A percentile compares a stretch with the other conserved stretches of the same genome.
Evolutionary conservation across 345 rosid species (phyloP).

Genomic region (Eucalyptus polyanthemos): DNA sequence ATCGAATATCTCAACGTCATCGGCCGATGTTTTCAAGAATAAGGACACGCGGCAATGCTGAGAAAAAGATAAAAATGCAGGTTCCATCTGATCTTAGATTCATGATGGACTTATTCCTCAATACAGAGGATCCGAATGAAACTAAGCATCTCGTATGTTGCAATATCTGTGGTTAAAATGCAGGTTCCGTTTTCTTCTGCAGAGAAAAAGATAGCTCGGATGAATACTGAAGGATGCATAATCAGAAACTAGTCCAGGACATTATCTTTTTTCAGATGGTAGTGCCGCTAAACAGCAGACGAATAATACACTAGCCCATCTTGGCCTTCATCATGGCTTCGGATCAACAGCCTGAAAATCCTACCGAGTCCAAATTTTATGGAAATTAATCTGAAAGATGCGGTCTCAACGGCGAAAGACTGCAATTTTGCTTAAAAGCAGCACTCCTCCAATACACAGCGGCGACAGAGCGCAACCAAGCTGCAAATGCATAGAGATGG

Average conservation of each 20-base stretch:
- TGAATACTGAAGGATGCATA: not conserved
- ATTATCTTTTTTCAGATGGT: not conserved
- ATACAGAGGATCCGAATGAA: not conserved
- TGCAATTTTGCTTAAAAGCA: not conserved
- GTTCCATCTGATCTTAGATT: not conserved
- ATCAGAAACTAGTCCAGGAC: not conserved
- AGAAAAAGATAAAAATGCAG: not conserved
- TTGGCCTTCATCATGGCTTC: not conserved
- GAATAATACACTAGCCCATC: not conserved
- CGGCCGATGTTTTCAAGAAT: too few species aligned
- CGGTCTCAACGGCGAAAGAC: not conserved
- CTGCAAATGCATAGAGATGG: not conserved
- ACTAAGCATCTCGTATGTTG: not conserved
- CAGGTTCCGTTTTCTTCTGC: not conserved
- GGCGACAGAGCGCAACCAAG: conserved; percentile 24
- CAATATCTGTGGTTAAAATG: not conserved
- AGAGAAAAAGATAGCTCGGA: not conserved
- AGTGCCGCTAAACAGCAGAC: not conserved
- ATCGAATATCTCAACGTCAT: too few species aligned
- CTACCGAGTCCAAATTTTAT: not conserved
- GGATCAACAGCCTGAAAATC: not conserved
- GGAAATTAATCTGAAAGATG: not conserved
- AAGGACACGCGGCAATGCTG: not conserved
- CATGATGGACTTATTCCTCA: not conserved
- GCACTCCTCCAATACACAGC: conserved; percentile 7